phyloP scores from a whole-genome alignment of 371 early-diverging fungal genomes.

The Nematocida major region DNA sequence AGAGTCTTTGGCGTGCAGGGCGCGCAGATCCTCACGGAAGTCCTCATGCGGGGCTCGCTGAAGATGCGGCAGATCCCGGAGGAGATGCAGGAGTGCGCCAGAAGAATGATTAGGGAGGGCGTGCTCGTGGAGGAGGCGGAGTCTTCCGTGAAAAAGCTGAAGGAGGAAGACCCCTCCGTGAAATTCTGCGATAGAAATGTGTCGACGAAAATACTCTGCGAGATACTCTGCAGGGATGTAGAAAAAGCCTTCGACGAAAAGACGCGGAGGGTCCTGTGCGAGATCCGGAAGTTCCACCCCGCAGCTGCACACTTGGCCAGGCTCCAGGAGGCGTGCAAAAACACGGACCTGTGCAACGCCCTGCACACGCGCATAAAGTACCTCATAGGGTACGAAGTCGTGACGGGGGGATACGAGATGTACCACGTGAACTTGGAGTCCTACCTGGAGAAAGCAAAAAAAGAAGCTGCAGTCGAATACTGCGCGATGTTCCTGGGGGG shows the following conservation, averaged over 20 bases:
- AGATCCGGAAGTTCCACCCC: neutral
- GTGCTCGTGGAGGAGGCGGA: slow-evolving; percentile 8
- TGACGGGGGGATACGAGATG: slow-evolving; percentile 32
- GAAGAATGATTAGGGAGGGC: slow-evolving; percentile 3
- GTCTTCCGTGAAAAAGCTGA: neutral
- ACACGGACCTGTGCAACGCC: neutral
- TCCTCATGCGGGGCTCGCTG: neutral
- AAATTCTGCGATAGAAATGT: neutral
- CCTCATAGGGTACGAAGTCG: slow-evolving; percentile 20
- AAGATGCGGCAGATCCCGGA: neutral
- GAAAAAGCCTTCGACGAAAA: neutral
- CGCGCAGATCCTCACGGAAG: neutral
- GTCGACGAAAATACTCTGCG: neutral
- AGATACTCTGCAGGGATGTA: neutral
- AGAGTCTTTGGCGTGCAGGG: neutral
- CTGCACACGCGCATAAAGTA: slow-evolving; percentile 18
- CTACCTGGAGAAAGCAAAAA: slow-evolving; percentile 9
- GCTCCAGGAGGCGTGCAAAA: neutral
- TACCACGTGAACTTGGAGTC: slow-evolving; percentile 25
- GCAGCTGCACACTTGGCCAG: neutral
- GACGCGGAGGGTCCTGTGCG: neutral
- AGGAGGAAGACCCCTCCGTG: neutral
- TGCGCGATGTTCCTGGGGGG: slow-evolving; percentile 4
- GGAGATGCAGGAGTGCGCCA: neutral
- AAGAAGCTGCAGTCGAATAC: neutral